Conservation (phyloP, 129 eudicot species). For the Lactuca saligna region DNA sequence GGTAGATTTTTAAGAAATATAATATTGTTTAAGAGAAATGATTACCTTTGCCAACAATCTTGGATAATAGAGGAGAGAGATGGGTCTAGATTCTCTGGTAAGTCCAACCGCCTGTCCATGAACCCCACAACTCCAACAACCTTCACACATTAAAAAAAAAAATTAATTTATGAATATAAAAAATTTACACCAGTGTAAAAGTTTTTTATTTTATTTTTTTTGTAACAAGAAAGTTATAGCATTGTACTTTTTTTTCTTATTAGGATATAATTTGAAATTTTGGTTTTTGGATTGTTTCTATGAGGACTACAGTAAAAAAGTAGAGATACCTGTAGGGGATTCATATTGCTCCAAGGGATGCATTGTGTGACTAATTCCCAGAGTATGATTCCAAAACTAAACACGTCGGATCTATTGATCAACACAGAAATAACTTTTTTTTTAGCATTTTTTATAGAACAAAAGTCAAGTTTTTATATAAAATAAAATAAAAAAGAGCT, state of each 20-base stretch:
- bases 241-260: background rate
- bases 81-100: conserved; percentile 65
- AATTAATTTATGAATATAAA: background rate
- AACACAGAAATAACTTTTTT: conserved; percentile 4
- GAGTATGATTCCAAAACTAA: conserved; percentile 81
- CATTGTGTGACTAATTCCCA: conserved; percentile 86
- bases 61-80: conserved; percentile 58
- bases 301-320: no score
- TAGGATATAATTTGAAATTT: no score
- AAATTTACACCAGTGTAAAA: background rate
- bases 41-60: conserved; percentile 87
- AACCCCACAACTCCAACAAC: conserved; percentile 93
- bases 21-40: background rate
- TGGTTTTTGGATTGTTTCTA: background rate
- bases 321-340: conserved; percentile 71
- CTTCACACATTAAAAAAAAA: conserved; percentile 25
- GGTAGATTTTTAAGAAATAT: background rate
- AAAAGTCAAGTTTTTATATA: background rate
- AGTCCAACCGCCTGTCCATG: conserved; percentile 78
- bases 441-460: background rate
- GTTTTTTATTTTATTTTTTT: no score
- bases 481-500: conserved; percentile 8
- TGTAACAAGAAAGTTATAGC: no score
- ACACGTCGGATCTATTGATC: conserved; percentile 80
- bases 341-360: conserved; percentile 77